These are phyloP conservation scores for Durotheca rogersii DNA, from an alignment of 495 filamentous ascomycete species.

Conservation along the genomic window DNA sequence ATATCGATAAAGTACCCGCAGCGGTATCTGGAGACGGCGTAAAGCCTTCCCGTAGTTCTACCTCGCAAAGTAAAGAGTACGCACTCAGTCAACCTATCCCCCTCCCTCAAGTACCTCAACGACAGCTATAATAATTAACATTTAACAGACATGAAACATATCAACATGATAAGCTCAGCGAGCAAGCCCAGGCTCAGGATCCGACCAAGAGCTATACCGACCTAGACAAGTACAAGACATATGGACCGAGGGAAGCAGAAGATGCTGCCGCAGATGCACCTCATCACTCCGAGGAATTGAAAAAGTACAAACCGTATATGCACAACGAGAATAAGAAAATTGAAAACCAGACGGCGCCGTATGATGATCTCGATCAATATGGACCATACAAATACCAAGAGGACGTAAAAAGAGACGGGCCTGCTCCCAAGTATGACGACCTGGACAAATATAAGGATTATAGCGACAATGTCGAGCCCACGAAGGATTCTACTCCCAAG, in stretches of 20 bases:
- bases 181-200: constrained; percentile 10
- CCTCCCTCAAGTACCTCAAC: constrained; percentile 27
- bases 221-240: constrained; percentile 29
- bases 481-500: constrained; percentile 19
- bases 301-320: constrained; percentile 30
- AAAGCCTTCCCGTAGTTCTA: constrained; percentile 3
- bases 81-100: constrained; percentile 35
- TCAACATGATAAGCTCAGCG: constrained; percentile 1
- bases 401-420: constrained; percentile 32
- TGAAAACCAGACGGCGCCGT: constrained; percentile 10
- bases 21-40: neutral
- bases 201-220: constrained; percentile 27
- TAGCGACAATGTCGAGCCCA: constrained; percentile 15
- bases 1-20: constrained; percentile 31
- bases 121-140: constrained; percentile 32
- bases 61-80: constrained; percentile 36
- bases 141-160: constrained; percentile 26
- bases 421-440: constrained; percentile 28
- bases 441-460: constrained; percentile 31
- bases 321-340: constrained; percentile 15
- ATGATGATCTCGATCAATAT: constrained; percentile 36
- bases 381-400: constrained; percentile 37
- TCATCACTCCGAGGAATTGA: constrained; percentile 16
- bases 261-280: constrained; percentile 1
- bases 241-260: constrained; percentile 30